Conservation (phyloP, 257 asterid species). For the Ilex asprella region DNA sequence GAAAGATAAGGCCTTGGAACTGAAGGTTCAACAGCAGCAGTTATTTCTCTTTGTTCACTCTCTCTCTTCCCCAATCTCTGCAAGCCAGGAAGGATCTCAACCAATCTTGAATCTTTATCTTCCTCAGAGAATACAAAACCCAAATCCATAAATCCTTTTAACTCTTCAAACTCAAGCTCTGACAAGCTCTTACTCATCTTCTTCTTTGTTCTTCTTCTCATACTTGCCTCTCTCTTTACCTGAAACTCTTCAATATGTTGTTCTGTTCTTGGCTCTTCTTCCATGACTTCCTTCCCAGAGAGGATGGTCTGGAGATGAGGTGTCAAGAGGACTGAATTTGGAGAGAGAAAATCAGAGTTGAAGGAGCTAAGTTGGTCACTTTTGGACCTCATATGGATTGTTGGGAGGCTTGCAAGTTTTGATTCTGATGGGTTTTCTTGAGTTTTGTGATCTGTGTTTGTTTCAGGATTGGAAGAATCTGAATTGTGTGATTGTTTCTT, state of each 20-base stretch:
- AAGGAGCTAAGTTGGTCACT: conserved; percentile 25
- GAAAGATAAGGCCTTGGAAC: conserved; percentile 51
- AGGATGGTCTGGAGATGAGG: conserved; percentile 16
- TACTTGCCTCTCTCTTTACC: neutral
- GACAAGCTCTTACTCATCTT: conserved; percentile 41
- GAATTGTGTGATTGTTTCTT: neutral
- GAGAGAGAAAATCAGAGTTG: conserved; percentile 19
- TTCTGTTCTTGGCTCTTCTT: neutral
- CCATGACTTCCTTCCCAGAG: conserved; percentile 11
- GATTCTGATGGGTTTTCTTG: conserved; percentile 11
- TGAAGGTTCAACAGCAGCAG: neutral
- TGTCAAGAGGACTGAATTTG: conserved; percentile 27
- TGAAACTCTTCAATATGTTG: neutral
- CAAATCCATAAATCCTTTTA: conserved; percentile 56
- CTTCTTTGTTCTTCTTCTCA: neutral
- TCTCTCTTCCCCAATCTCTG: conserved; percentile 23
- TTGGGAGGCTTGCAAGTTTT: conserved; percentile 13
- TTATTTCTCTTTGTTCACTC: conserved; percentile 2
- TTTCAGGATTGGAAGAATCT: conserved; percentile 3
- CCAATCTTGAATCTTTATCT: conserved; percentile 27
- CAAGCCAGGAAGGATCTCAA: conserved; percentile 47
- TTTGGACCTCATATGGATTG: conserved; percentile 22
- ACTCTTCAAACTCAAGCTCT: conserved; percentile 50
- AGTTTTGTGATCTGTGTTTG: neutral
- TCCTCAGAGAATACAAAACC: conserved; percentile 58